Base-by-base conservation (phyloP, 2,329 filamentous ascomycete species). In the Colletotrichum truncatum region DNA sequence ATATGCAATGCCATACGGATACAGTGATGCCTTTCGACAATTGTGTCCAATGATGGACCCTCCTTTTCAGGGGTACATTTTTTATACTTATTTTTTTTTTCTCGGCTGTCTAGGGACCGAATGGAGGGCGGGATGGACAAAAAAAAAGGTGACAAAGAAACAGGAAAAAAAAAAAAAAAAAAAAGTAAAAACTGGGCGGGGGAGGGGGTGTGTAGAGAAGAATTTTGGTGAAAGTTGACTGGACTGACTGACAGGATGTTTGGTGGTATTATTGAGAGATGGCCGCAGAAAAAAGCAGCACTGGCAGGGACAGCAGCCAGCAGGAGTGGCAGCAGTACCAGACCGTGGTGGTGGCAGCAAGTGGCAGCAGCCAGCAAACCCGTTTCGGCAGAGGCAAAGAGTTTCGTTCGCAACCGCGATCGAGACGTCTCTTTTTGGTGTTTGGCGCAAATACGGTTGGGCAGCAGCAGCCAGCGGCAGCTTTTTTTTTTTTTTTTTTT, bases 371-470 rank as follows among this genome's bases (percentile, higher is more conserved):
- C 32, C 51, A 51, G 32, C 48, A 66, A n/a, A 36, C 45, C 57
- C 43, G 57, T 45, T 66, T 38, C 57, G 49, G 57, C 49, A 56
- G 51, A 56, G 46, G 58, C 34, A 45, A 54, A 59, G 39, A 51
- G 18, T 51, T 38, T 66, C 49, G 63, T 66, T 66, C 63, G 63
- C 63, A 63, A 51, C 28, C 38, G 63, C 63, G 63, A 66, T 66
- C 51, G 43, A 66, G 63, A 66, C 62, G 63, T 66, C 63, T 66
- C 51, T 65, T 48, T 56, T 36, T 64, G 39, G 48, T 64, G 49
- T 61, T 54, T 23, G 57, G 34, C 34, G 23, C 43, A 45, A 51
- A 55, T 21, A 57, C 34, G 57, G 63, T 66, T 66, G 63, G 63
- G 63, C 63, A 66, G 57, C 63, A 65, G 63, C 51, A 60, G 49